phyloP scores from a whole-genome alignment of 1,284 basidiomycete species.

The Nidula niveotomentosa region DNA sequence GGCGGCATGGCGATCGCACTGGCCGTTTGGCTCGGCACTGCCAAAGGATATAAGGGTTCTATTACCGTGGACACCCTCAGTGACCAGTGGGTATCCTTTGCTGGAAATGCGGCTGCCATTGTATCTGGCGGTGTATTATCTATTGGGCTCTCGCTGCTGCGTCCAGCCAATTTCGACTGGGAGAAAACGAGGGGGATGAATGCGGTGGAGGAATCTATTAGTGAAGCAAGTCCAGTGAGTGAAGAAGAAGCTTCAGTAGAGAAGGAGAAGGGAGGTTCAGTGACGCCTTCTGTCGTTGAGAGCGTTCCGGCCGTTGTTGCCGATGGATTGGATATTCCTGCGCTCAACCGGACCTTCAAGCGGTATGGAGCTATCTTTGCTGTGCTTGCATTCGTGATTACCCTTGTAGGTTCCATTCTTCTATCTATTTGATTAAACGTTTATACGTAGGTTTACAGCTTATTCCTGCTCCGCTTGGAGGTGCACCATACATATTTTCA shows the following conservation, averaged over 20 bases:
- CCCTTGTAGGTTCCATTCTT: conserved; percentile 12
- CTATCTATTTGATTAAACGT: neutral
- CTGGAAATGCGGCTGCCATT: neutral
- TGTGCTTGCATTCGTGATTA: conserved; percentile 14
- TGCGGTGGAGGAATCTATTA: neutral
- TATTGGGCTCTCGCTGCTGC: neutral
- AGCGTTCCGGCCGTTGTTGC: conserved; percentile 23
- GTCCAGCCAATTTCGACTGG: neutral
- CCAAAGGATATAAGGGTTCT: neutral
- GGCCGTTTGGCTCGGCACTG: conserved; percentile 32
- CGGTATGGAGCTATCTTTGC: conserved; percentile 13
- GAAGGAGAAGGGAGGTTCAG: neutral
- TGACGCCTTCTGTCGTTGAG: neutral
- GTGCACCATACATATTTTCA: conserved; percentile 9
- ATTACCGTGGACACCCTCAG: neutral
- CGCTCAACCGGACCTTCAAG: conserved; percentile 15
- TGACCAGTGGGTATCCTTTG: conserved; percentile 1
- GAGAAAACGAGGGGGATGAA: neutral
- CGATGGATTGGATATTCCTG: conserved; percentile 14
- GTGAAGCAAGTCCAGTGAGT: no score
- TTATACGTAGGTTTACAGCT: conserved; percentile 1
- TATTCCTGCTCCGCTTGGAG: conserved; percentile 8
- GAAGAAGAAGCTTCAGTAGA: neutral
- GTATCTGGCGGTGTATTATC: neutral
- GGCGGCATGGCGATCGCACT: conserved; percentile 44